Base-by-base conservation (phyloP, 2,329 filamentous ascomycete species). In the Fusarium coicis region DNA sequence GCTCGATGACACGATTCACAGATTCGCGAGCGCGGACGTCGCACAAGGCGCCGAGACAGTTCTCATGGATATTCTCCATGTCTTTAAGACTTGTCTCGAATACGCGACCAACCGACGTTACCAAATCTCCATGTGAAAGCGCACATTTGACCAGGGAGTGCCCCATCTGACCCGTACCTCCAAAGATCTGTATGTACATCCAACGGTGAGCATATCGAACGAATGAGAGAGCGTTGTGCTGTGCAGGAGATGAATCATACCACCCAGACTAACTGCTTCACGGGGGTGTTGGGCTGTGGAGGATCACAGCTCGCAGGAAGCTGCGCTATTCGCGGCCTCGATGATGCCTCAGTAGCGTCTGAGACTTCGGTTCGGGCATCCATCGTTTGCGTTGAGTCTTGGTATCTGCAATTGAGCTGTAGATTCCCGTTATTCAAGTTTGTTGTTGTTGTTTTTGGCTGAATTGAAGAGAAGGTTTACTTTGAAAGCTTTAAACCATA, bases 141-240 rank as follows among this genome's bases (percentile, higher is more conserved):
- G 93, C 94, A 61, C 89, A 91, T 78, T 96, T 96, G 67, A 96
- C 93, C 26, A 98, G 89, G 12, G 93, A 97, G 58, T 94, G 92
- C 66, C 96, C 96, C 87, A 98, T 97, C 79, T 99, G 96, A 63
- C 96, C 96, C n/a, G 95, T 98, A 54, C 94, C 95, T 54, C 96
- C 96, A 82, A 98, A 99, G 61, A 98, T 87, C 94, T 95, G 44
- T 49, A 26, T 95, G 44, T 49, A 23, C 23, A 54, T 54, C 50
- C 34, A 34, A 43, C 43, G 16, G 60, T 75, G 32, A 71, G 64
- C 23, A 30, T 46, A 19, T 40, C 21, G 34, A 53, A 50, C 23
- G 46, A 36, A 60, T 32, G 42, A 26, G 23, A 50, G 40, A 32
- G n/a, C 28, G 40, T 21, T 28, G 23, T 47, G 34, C 60, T 28